Percentiles rank a stretch among this genome's conserved stretches.
These are phyloP conservation scores for Polyporus tsugae DNA, from an alignment of 1,284 basidiomycete genomes.

Conservation along the genomic window DNA sequence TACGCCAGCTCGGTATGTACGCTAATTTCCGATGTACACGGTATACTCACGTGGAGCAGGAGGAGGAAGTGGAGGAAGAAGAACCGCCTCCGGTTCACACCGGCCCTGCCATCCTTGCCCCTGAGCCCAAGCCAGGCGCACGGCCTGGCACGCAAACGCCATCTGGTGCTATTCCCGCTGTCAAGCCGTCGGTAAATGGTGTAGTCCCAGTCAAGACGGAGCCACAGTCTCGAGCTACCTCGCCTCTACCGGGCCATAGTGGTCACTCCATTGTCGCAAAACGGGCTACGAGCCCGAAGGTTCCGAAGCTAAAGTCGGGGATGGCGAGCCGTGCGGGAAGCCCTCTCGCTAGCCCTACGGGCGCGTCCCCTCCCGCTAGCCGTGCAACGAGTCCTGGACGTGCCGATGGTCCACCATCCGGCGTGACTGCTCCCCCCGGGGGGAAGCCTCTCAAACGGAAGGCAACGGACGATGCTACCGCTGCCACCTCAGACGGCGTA, in stretches of 20 bases:
- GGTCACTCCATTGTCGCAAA: slow-evolving; percentile 83
- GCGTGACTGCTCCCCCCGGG: slow-evolving; percentile 8
- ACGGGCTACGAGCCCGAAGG: slow-evolving; percentile 82
- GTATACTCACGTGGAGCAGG: slow-evolving; percentile 26
- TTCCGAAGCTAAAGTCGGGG: slow-evolving; percentile 60
- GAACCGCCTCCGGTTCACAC: slow-evolving; percentile 56
- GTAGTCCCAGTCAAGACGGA: slow-evolving; percentile 42
- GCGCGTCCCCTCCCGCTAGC: slow-evolving; percentile 41
- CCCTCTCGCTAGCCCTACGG: slow-evolving; percentile 51
- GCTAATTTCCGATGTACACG: slow-evolving; percentile 8
- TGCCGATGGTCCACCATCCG: slow-evolving; percentile 13
- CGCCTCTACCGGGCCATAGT: slow-evolving; percentile 63
- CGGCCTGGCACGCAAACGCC: slow-evolving; percentile 46
- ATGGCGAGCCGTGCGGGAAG: slow-evolving; percentile 62
- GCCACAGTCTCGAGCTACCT: slow-evolving; percentile 54
- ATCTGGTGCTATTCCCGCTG: slow-evolving; percentile 26
- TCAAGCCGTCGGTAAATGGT: slow-evolving; percentile 40
- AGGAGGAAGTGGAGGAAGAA: slow-evolving; percentile 78
- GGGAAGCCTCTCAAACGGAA: slow-evolving; percentile 63
- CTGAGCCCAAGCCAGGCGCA: slow-evolving; percentile 46
- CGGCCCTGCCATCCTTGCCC: slow-evolving; percentile 66
- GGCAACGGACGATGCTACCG: slow-evolving; percentile 57
- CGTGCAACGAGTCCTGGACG: slow-evolving; percentile 52
- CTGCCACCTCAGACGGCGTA: slow-evolving; percentile 36
- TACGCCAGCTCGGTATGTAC: slow-evolving; percentile 76